Evolutionary conservation across 768 basidiomycete genomes (phyloP).

Genomic region (Ramaria rubella): DNA sequence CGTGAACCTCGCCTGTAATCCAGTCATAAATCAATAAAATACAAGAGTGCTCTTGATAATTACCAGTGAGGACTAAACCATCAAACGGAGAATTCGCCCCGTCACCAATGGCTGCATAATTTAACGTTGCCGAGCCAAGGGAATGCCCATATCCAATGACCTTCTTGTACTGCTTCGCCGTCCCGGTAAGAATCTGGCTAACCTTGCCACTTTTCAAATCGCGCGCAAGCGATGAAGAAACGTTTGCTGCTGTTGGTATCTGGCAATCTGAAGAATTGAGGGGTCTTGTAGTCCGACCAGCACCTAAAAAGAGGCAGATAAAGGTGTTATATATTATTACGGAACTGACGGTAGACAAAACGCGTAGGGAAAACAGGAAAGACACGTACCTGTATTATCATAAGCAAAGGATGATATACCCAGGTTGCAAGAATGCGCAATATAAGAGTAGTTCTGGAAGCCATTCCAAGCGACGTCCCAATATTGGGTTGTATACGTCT

Average conservation of each 20-base stretch:
- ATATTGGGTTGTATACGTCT: conserved; percentile 4
- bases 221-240: conserved; percentile 3
- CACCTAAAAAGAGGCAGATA: background rate
- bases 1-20: background rate
- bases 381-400: conserved; percentile 1
- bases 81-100: conserved; percentile 3
- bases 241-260: background rate
- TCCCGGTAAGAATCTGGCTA: conserved; percentile 1
- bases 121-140: background rate
- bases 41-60: background rate
- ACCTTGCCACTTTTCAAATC: conserved; percentile 4
- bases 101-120: conserved; percentile 5
- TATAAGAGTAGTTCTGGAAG: conserved; percentile 9
- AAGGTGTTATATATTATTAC: background rate
- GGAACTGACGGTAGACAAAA: too few relatives aligned
- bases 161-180: background rate
- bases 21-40: background rate
- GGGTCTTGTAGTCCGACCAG: background rate
- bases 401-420: conserved; percentile 6
- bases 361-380: too few relatives aligned
- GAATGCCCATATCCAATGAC: conserved; percentile 6
- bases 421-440: background rate
- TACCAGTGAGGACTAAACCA: conserved; percentile 5
- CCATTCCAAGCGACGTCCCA: conserved; percentile 5
- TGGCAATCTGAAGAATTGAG: conserved; percentile 5